These are phyloP conservation scores for Oehlia diaphana DNA, from an alignment of 192 early-diverging fungal genomes.

Conservation along the genomic window DNA sequence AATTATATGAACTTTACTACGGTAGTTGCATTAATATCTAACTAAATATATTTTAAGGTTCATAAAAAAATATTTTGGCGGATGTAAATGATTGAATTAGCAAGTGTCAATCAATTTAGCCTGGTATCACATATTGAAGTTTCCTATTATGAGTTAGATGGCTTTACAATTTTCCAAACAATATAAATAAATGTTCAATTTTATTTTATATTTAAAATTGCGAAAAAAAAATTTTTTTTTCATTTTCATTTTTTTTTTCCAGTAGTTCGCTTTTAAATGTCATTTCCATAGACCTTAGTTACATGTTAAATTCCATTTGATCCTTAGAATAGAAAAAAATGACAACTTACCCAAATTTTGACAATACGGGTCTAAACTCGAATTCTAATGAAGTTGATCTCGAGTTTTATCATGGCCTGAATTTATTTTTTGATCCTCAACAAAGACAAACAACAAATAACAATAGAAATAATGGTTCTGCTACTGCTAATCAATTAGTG, in stretches of 20 bases:
- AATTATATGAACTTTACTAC: no score
- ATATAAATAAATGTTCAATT: neutral
- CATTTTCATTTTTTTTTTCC: neutral
- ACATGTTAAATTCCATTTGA: no score
- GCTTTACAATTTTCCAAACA: neutral
- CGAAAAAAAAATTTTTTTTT: neutral
- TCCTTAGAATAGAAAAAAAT: neutral
- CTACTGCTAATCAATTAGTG: neutral
- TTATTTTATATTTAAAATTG: neutral
- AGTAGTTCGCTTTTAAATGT: neutral
- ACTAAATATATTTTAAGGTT: neutral
- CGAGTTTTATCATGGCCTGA: neutral
- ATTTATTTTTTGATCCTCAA: neutral
- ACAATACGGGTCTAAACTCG: neutral
- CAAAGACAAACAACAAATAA: neutral
- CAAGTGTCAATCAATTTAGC: neutral
- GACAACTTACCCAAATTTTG: conserved; percentile 1
- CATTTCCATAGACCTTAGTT: no score
- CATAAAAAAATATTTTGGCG: neutral
- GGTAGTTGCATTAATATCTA: neutral
- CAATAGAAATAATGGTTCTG: neutral
- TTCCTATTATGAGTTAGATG: neutral
- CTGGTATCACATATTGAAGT: neutral
- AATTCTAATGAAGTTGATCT: neutral
- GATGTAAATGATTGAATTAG: neutral